These are phyloP conservation scores for Leavenworthia alabamica DNA, from an alignment of 345 rosid genomes.

Conservation along the genomic window DNA sequence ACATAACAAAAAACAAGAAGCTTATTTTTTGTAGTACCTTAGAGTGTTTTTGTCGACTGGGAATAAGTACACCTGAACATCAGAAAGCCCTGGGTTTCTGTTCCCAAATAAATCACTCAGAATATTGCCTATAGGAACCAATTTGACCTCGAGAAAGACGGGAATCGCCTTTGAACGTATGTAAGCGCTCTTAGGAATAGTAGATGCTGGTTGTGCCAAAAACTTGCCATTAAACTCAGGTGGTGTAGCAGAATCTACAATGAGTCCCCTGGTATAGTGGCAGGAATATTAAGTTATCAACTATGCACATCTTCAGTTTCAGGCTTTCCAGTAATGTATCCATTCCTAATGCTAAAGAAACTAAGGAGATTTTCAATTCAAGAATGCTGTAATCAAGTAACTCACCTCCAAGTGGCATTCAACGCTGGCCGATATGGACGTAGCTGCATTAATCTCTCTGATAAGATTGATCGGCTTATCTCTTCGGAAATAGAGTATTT, in stretches of 20 bases:
- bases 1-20: background rate
- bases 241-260: slow-evolving; percentile 25
- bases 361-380: background rate
- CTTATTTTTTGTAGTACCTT: slow-evolving; percentile 33
- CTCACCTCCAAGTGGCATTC: slow-evolving; percentile 47
- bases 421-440: slow-evolving; percentile 44
- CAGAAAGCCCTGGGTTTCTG: slow-evolving; percentile 40
- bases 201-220: slow-evolving; percentile 44
- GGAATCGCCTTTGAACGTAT: slow-evolving; percentile 42
- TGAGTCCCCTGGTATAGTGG: slow-evolving; percentile 44
- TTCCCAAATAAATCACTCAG: slow-evolving; percentile 34
- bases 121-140: slow-evolving; percentile 36
- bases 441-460: slow-evolving; percentile 21
- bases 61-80: slow-evolving; percentile 53
- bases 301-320: slow-evolving; percentile 2
- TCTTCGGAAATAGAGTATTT: slow-evolving; percentile 21
- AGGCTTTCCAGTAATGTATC: background rate
- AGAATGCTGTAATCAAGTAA: background rate
- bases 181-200: slow-evolving; percentile 37
- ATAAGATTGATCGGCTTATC: slow-evolving; percentile 23
- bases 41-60: slow-evolving; percentile 34
- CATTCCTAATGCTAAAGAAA: background rate
- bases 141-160: slow-evolving; percentile 34
- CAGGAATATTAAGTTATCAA: slow-evolving; percentile 3
- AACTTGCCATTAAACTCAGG: slow-evolving; percentile 39